These are phyloP conservation scores for Boletus pseudo-olivaceus DNA, from an alignment of 768 basidiomycete species.

Conservation along the genomic window DNA sequence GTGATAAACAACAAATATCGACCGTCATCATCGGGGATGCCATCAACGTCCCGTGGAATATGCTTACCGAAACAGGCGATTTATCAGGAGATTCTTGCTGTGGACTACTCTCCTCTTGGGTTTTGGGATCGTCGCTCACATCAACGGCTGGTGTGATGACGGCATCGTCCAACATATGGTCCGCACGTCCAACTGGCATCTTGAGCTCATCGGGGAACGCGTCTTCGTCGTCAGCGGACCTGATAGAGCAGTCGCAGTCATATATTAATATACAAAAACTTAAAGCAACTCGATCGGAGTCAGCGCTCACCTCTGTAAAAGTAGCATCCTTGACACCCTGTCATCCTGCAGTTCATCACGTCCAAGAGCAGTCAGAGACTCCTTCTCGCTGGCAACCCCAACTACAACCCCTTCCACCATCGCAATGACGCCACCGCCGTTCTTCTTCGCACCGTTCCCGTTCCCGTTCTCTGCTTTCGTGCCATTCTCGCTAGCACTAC, in stretches of 20 bases:
- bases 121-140: constrained; percentile 14
- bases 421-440: constrained; percentile 10
- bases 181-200: constrained; percentile 57
- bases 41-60: not conserved
- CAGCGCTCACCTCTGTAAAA: constrained; percentile 58
- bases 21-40: not conserved
- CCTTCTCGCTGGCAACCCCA: constrained; percentile 67
- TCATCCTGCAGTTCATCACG: constrained; percentile 77
- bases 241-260: constrained; percentile 20
- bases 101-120: constrained; percentile 15
- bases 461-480: constrained; percentile 3
- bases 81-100: constrained; percentile 21
- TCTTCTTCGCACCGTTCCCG: constrained; percentile 6
- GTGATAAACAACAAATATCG: not conserved
- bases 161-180: constrained; percentile 50
- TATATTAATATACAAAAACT: constrained; percentile 2
- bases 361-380: constrained; percentile 65
- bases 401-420: constrained; percentile 39
- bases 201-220: constrained; percentile 58
- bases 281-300: not conserved
- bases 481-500: constrained; percentile 11
- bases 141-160: constrained; percentile 11
- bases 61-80: constrained; percentile 20
- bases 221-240: constrained; percentile 55
- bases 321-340: constrained; percentile 58